These are phyloP conservation scores for Boletus eberwhitei DNA, from an alignment of 768 basidiomycete genomes.

Conservation along the genomic window DNA sequence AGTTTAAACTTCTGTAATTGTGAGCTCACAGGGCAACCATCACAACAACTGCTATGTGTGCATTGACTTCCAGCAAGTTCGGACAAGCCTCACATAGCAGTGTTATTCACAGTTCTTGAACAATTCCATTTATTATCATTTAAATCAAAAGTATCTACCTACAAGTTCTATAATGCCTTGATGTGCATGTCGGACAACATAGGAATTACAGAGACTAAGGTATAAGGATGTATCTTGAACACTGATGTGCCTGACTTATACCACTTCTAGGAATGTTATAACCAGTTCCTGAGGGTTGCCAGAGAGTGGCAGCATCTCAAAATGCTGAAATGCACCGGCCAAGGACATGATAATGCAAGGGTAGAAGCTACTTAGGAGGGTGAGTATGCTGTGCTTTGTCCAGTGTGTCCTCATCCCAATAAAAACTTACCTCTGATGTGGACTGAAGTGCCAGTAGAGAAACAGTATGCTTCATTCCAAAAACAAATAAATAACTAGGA, in stretches of 20 bases:
- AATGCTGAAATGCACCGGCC: background rate
- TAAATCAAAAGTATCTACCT: background rate
- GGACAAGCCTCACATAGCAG: background rate
- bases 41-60: background rate
- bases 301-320: background rate
- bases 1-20: background rate
- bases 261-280: background rate
- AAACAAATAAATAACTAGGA: too few species aligned
- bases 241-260: too few species aligned
- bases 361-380: background rate
- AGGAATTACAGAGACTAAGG: background rate
- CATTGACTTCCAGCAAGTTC: background rate
- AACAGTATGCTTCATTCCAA: too few species aligned
- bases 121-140: background rate
- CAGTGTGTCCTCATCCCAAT: background rate
- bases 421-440: background rate
- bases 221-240: too few species aligned
- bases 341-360: background rate
- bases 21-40: background rate
- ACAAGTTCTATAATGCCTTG: background rate
- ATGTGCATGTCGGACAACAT: background rate
- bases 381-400: background rate
- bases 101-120: background rate
- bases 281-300: background rate
- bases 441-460: background rate